Conservation (phyloP, 2,329 filamentous ascomycete genomes). For the Aspergillus puulaauensis region DNA sequence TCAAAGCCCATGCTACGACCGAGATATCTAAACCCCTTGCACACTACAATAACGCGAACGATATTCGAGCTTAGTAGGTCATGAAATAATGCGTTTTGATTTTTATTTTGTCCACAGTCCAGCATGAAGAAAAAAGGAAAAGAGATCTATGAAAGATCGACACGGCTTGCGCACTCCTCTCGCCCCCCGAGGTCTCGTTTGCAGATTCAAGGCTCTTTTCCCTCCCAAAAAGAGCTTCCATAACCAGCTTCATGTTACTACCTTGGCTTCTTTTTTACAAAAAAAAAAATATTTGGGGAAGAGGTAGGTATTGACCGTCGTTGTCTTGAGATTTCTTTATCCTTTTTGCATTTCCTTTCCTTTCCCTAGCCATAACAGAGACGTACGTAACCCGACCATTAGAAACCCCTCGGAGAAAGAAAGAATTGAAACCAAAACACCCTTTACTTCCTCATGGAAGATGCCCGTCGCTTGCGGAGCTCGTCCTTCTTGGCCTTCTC, state of each 20-base stretch:
- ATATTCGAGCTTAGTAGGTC: not conserved
- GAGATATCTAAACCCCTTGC: not conserved
- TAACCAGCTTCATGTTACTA: not conserved
- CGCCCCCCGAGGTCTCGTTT: not conserved
- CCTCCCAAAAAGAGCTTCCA: conserved; percentile 4
- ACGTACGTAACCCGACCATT: conserved; percentile 40
- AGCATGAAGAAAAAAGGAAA: not conserved
- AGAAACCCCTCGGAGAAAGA: conserved; percentile 26
- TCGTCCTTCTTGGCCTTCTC: conserved; percentile 93
- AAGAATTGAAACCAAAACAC: conserved; percentile 23
- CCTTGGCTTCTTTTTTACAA: conserved; percentile 9
- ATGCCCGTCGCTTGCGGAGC: conserved; percentile 93
- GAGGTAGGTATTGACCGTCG: conserved; percentile 9
- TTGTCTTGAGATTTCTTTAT: conserved; percentile 5
- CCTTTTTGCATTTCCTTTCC: conserved; percentile 15
- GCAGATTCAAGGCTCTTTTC: conserved; percentile 10
- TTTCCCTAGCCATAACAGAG: conserved; percentile 32
- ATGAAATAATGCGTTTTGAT: conserved; percentile 21
- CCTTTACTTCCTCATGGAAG: conserved; percentile 85
- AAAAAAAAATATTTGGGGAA: conserved; percentile 13
- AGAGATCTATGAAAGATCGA: conserved; percentile 12
- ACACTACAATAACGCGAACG: not conserved
- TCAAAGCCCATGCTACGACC: not conserved
- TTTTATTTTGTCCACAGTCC: conserved; percentile 13
- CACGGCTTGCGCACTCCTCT: conserved; percentile 1